Evolutionary conservation across 352 stramenopile genomes (phyloP).

Genomic region (Phytophthora colocasiae): DNA sequence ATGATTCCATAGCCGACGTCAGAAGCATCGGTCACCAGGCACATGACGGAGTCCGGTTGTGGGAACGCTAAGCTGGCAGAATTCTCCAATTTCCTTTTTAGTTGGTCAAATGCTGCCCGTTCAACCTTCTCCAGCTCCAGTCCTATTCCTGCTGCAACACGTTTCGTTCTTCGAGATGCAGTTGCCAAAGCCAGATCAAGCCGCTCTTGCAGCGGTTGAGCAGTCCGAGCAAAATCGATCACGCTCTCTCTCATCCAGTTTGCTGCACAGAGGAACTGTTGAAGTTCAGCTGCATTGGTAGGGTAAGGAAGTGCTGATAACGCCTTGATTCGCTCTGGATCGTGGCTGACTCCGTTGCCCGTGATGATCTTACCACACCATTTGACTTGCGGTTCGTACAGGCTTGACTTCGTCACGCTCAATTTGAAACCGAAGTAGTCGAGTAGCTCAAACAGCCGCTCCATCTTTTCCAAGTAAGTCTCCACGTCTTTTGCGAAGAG

Average conservation of each 20-base stretch:
- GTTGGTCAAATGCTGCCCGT: not conserved
- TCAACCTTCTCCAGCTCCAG: not conserved
- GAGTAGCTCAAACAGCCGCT: not conserved
- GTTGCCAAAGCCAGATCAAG: not conserved
- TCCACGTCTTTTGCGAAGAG: no score
- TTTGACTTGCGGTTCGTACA: constrained; percentile 26
- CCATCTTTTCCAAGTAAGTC: no score
- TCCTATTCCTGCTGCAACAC: not conserved
- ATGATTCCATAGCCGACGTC: not conserved
- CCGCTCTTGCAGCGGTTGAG: constrained; percentile 3
- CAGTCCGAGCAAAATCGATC: constrained; percentile 4
- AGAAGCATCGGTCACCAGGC: not conserved
- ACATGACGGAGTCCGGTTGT: not conserved
- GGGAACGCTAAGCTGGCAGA: not conserved
- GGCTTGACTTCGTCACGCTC: constrained; percentile 24
- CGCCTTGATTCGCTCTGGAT: constrained; percentile 3
- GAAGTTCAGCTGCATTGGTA: not conserved
- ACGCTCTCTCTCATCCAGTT: constrained; percentile 20
- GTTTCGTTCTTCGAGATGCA: constrained; percentile 2
- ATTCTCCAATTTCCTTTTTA: not conserved
- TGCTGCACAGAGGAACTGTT: not conserved
- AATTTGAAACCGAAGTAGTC: constrained; percentile 36
- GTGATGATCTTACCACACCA: constrained; percentile 29
- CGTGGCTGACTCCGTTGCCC: not conserved
- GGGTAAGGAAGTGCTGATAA: not conserved